Conservation (phyloP, 1,139 yeast genomes). For the Candida sanyaensis region DNA sequence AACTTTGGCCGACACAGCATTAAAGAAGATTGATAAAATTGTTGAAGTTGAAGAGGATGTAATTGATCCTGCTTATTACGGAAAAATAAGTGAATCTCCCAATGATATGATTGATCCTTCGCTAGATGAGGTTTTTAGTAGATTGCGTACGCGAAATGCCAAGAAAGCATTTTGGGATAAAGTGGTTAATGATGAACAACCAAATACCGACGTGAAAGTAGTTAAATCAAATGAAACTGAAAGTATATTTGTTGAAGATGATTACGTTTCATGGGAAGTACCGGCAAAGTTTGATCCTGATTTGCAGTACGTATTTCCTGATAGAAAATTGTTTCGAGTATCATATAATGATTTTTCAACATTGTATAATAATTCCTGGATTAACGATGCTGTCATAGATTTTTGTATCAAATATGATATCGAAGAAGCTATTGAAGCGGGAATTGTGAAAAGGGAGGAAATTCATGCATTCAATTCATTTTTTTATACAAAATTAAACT, state of each 20-base stretch:
- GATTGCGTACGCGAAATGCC: background rate
- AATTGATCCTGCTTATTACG: background rate
- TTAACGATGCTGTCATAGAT: conserved; percentile 72
- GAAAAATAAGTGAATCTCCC: background rate
- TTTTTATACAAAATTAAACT: conserved; percentile 69
- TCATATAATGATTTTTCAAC: conserved; percentile 66
- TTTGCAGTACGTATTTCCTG: conserved; percentile 49
- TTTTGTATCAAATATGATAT: conserved; percentile 64
- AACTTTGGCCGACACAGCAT: conserved; percentile 7
- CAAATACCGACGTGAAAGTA: background rate
- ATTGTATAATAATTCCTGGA: conserved; percentile 70
- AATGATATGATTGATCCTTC: background rate
- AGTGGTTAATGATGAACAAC: background rate
- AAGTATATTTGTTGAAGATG: conserved; percentile 11
- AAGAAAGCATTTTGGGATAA: conserved; percentile 1
- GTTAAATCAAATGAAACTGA: background rate
- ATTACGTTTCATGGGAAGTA: conserved; percentile 14
- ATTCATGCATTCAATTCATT: conserved; percentile 80
- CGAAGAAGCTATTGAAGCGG: conserved; percentile 36
- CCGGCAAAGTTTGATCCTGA: conserved; percentile 50
- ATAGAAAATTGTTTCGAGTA: conserved; percentile 51
- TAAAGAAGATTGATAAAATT: background rate
- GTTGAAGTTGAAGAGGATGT: background rate
- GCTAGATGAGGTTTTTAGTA: background rate
- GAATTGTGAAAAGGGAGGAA: conserved; percentile 22